Percentiles rank a stretch among this genome's conserved stretches.
Evolutionary conservation across 2,329 filamentous ascomycete genomes (phyloP).

Genomic region (Coniella vitis): DNA sequence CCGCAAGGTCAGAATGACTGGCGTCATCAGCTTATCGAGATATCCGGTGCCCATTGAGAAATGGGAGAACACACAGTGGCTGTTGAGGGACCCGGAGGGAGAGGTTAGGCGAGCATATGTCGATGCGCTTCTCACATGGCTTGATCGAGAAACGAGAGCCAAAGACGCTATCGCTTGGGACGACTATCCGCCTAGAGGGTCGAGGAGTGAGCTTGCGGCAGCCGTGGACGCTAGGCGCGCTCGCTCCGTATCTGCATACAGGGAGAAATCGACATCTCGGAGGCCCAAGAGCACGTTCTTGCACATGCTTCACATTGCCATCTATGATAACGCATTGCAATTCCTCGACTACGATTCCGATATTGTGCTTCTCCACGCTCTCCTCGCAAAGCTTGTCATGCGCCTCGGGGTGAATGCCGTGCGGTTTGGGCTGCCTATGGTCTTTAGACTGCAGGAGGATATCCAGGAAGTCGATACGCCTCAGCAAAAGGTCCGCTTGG

Average conservation of each 20-base stretch:
- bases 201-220: constrained; percentile 46
- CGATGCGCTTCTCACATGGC: constrained; percentile 77
- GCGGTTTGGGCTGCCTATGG: constrained; percentile 77
- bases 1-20: constrained; percentile 49
- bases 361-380: constrained; percentile 67
- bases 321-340: constrained; percentile 84
- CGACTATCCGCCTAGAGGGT: constrained; percentile 26
- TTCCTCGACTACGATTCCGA: constrained; percentile 66
- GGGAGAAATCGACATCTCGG: constrained; percentile 47
- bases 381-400: constrained; percentile 67
- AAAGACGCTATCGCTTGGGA: constrained; percentile 42
- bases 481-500: constrained; percentile 68
- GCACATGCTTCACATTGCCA: constrained; percentile 72
- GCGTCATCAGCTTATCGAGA: constrained; percentile 59
- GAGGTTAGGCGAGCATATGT: constrained; percentile 78
- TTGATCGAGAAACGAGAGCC: constrained; percentile 69
- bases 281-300: constrained; percentile 64
- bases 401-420: constrained; percentile 77
- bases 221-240: constrained; percentile 51
- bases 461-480: constrained; percentile 61
- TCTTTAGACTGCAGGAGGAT: constrained; percentile 81
- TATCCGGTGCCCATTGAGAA: constrained; percentile 72
- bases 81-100: constrained; percentile 72
- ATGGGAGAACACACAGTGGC: constrained; percentile 96
- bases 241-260: constrained; percentile 58